Evolutionary conservation across 164 flowering plant species (phyloP), one percentile per base, ranked within the genome.

Genomic region (Saururus chinensis): DNA sequence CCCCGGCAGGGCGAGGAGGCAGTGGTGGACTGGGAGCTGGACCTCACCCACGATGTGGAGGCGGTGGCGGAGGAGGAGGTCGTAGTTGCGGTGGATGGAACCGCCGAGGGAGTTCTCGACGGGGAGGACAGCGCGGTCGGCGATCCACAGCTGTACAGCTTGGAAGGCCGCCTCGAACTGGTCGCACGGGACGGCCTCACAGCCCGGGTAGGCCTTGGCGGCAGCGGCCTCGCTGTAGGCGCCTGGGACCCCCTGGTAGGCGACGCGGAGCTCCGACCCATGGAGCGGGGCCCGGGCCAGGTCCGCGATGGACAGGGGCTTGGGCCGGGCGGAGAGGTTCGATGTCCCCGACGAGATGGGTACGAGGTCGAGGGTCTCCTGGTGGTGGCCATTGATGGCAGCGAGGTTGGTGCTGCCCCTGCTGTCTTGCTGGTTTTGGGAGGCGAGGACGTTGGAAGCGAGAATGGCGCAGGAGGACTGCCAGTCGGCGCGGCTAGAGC

Each of bases 181-280:
- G 61, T 92, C 96, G 54, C 96, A 89, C 11, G 96, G 93, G 52
- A 92, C 85, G 20, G 95, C 89, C 52, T 92, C 95, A 62, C 88
- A 87, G 55, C 81, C 77, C 0, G 96, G 92, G 65, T 92, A 92
- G 0, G 96, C 95, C 51, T 92, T 92, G 0, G 86, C 89, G 19
- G 96, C 95, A 0, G 98, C 98, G 14, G 95, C 95, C 60, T 92
- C 98, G 54, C 89, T 81, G 75, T 89, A 92, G 8, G 98, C 98
- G n/a, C 98, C 96, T 0, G 96, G 96, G 22, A 84, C 95, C 6
- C 98, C 97, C 53, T 88, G 97, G 74, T 91, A 90, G 0, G 97
- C 97, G 40, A 90, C 97, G 16, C 97, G 86, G 16, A 90, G 82
- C 67, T 73, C 72, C 8, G 87, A 70, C 20, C 98, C 98, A 72